These are phyloP conservation scores for Stachybotrys elegans DNA, from an alignment of 2,329 filamentous ascomycete species.

Conservation along the genomic window DNA sequence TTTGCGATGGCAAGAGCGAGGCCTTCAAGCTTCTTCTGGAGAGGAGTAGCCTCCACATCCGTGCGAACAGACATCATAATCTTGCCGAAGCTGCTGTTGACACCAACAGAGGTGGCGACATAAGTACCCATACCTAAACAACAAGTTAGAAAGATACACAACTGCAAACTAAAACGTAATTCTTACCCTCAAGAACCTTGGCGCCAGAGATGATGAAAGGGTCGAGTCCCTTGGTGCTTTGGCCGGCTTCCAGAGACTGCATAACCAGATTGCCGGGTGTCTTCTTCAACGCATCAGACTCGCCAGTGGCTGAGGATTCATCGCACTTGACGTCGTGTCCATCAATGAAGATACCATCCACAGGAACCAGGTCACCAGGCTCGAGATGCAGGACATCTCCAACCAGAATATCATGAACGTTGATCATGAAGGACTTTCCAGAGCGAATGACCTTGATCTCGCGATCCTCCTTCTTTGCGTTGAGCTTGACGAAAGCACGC, in stretches of 20 bases:
- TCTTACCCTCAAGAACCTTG: conserved; percentile 44
- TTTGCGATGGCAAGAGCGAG: conserved; percentile 29
- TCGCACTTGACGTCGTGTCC: conserved; percentile 55
- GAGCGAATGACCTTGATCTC: conserved; percentile 63
- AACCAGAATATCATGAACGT: conserved; percentile 61
- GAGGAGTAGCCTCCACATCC: conserved; percentile 46
- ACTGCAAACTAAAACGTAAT: too few relatives aligned
- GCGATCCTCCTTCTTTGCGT: conserved; percentile 57
- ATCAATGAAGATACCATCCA: conserved; percentile 64
- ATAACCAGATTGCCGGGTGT: conserved; percentile 54
- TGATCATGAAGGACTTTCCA: conserved; percentile 58
- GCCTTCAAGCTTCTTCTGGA: conserved; percentile 47
- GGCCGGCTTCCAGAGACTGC: conserved; percentile 43
- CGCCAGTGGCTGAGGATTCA: conserved; percentile 68
- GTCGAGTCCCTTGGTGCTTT: conserved; percentile 47
- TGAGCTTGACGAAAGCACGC: conserved; percentile 58
- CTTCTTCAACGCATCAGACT: conserved; percentile 69
- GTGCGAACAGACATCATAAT: conserved; percentile 51
- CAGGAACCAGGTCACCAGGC: conserved; percentile 65
- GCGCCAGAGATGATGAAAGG: conserved; percentile 59
- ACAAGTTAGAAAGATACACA: too few relatives aligned
- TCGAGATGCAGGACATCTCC: conserved; percentile 66
- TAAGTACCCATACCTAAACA: conserved; percentile 47
- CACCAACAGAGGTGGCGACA: conserved; percentile 50
- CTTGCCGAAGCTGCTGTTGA: conserved; percentile 48